A percentile compares a stretch with the other conserved stretches of the same genome.
Evolutionary conservation across 805 yeast genomes (phyloP).

Genomic region (Candida argentea): DNA sequence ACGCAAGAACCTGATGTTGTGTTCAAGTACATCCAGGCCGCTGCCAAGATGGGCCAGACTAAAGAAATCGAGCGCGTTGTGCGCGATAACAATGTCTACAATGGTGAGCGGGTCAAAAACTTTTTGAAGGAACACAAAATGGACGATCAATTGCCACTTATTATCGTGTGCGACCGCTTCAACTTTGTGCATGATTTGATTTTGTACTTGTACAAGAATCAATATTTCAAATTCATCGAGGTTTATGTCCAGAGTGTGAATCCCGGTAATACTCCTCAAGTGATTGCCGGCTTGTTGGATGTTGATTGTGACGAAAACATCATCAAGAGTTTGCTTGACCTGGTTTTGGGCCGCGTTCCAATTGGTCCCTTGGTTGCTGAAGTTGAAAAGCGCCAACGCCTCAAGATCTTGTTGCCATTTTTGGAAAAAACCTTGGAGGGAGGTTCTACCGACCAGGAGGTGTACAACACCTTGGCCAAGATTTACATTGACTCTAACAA

Average conservation of each 20-base stretch:
- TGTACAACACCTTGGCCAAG: constrained; percentile 91
- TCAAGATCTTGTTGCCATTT: constrained; percentile 86
- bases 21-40: constrained; percentile 90
- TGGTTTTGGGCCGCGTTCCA: constrained; percentile 93
- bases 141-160: constrained; percentile 92
- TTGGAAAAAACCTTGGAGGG: constrained; percentile 78
- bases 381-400: constrained; percentile 93
- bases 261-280: constrained; percentile 93
- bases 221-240: constrained; percentile 92
- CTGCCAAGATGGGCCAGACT: constrained; percentile 80
- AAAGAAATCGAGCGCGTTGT: constrained; percentile 95
- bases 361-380: constrained; percentile 80
- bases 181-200: constrained; percentile 88
- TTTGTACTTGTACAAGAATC: constrained; percentile 87
- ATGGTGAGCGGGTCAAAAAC: constrained; percentile 95
- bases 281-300: constrained; percentile 89
- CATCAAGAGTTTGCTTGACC: constrained; percentile 67
- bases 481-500: constrained; percentile 96
- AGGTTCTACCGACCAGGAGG: constrained; percentile 84
- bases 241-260: constrained; percentile 97
- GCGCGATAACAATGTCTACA: constrained; percentile 87
- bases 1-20: constrained; percentile 94
- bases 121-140: constrained; percentile 89
- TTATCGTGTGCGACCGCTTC: constrained; percentile 91
- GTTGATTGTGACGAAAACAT: constrained; percentile 94